phyloP scores from a whole-genome alignment of 1,139 yeast genomes.

The Blastobotrys niveus region DNA sequence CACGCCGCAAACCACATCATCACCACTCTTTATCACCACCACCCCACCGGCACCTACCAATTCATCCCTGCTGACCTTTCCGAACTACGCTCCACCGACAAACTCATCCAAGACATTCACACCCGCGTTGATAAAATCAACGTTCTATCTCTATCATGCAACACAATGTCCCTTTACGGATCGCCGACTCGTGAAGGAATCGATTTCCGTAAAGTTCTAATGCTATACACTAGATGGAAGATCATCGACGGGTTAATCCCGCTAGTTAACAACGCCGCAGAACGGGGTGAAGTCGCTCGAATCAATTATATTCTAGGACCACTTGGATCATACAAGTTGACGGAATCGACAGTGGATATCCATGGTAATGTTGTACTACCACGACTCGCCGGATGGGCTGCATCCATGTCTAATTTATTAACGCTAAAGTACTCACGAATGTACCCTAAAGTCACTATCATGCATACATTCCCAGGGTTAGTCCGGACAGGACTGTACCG shows the following conservation, averaged over 20 bases:
- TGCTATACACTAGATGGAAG: constrained; percentile 30
- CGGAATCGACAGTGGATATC: constrained; percentile 26
- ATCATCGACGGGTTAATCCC: constrained; percentile 25
- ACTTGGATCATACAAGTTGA: constrained; percentile 22
- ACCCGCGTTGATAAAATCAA: constrained; percentile 28
- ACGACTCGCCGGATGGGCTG: constrained; percentile 9
- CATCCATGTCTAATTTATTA: constrained; percentile 18
- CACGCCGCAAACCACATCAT: constrained; percentile 24
- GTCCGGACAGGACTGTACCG: constrained; percentile 25
- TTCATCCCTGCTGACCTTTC: constrained; percentile 27
- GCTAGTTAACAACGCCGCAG: constrained; percentile 25
- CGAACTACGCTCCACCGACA: constrained; percentile 25
- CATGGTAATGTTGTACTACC: constrained; percentile 12
- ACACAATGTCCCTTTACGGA: constrained; percentile 21
- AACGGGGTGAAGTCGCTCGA: constrained; percentile 26
- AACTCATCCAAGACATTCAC: constrained; percentile 20
- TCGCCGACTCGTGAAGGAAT: constrained; percentile 29
- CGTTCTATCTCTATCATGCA: constrained; percentile 26
- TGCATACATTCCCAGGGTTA: constrained; percentile 30
- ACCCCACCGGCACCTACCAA: constrained; percentile 19
- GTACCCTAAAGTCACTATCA: constrained; percentile 28
- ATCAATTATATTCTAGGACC: constrained; percentile 29
- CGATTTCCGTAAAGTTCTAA: constrained; percentile 26
- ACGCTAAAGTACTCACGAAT: constrained; percentile 23
- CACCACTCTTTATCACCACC: constrained; percentile 18